These are phyloP conservation scores for Leccinum disarticulatum DNA, from an alignment of 768 basidiomycete genomes.

Conservation along the genomic window DNA sequence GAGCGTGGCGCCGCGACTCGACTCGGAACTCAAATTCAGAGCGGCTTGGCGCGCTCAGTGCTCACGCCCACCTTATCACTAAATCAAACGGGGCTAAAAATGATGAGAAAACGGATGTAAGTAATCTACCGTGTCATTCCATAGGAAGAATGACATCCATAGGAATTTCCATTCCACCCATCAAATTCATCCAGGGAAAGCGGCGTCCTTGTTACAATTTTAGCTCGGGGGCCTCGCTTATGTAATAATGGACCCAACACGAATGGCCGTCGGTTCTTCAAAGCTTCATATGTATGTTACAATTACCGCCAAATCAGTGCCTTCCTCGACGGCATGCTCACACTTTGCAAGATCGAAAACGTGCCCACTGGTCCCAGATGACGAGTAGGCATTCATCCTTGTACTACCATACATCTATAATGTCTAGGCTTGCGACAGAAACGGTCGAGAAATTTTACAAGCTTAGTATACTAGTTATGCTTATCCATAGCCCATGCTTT, in stretches of 20 bases:
- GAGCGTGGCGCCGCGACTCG: too few relatives aligned
- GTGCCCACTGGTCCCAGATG: slow-evolving; percentile 87
- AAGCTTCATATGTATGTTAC: slow-evolving; percentile 80
- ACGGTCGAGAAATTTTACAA: neutral
- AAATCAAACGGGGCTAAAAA: too few relatives aligned
- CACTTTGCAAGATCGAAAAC: slow-evolving; percentile 93
- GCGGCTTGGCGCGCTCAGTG: too few relatives aligned
- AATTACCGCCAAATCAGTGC: slow-evolving; percentile 87
- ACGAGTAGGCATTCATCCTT: slow-evolving; percentile 44
- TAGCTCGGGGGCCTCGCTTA: slow-evolving; percentile 4
- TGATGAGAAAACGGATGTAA: neutral
- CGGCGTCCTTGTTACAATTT: slow-evolving; percentile 57
- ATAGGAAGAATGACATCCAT: too few relatives aligned
- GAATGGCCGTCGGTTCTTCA: slow-evolving; percentile 98
- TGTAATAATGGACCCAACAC: too few relatives aligned
- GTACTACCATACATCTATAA: neutral
- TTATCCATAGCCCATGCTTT: slow-evolving; percentile 10
- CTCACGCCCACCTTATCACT: too few relatives aligned
- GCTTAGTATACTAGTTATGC: neutral
- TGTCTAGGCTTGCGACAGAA: neutral
- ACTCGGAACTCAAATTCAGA: too few relatives aligned
- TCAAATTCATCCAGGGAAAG: slow-evolving; percentile 78
- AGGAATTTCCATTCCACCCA: too few relatives aligned
- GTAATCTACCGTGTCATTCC: neutral
- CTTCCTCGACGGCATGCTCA: slow-evolving; percentile 94